These are phyloP conservation scores for Ploettnerulaceae sp. DNA, from an alignment of 2,329 filamentous ascomycete species.

Conservation along the genomic window DNA sequence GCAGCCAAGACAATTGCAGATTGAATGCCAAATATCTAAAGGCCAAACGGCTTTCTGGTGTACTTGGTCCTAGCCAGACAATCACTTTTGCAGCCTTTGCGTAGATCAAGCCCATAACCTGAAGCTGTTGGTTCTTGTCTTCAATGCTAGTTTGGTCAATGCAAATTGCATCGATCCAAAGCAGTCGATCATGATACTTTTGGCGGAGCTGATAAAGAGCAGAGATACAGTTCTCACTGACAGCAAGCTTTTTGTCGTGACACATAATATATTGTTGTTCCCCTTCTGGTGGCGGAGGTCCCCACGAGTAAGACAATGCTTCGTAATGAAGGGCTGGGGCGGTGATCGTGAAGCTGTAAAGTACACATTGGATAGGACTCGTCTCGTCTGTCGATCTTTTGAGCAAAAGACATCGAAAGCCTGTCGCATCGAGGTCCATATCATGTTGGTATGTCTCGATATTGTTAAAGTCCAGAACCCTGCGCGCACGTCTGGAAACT, in stretches of 20 bases:
- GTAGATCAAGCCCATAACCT: slow-evolving; percentile 10
- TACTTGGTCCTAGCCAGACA: slow-evolving; percentile 5
- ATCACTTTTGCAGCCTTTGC: slow-evolving; percentile 2
- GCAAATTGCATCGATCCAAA: slow-evolving; percentile 9
- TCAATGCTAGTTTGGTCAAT: slow-evolving; percentile 1
- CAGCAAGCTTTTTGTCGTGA: not conserved
- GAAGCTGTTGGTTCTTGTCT: slow-evolving; percentile 24
- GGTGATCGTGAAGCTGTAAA: not conserved
- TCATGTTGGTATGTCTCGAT: not conserved
- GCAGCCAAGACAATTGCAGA: not conserved
- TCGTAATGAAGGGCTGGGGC: not conserved
- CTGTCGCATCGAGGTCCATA: not conserved
- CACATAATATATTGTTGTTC: slow-evolving; percentile 3
- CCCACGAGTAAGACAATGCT: slow-evolving; percentile 2
- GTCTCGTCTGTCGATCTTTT: not conserved
- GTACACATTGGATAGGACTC: not conserved
- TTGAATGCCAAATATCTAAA: not conserved
- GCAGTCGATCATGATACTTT: not conserved
- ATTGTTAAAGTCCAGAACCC: not conserved
- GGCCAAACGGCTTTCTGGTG: not conserved
- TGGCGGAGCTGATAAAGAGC: not conserved
- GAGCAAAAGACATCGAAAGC: slow-evolving; percentile 1
- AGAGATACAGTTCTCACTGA: slow-evolving; percentile 1
- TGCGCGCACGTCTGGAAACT: not conserved
- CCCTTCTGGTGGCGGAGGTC: not conserved